Evolutionary conservation across 2,329 filamentous ascomycete genomes (phyloP).

Genomic region (Lojkania enalia): DNA sequence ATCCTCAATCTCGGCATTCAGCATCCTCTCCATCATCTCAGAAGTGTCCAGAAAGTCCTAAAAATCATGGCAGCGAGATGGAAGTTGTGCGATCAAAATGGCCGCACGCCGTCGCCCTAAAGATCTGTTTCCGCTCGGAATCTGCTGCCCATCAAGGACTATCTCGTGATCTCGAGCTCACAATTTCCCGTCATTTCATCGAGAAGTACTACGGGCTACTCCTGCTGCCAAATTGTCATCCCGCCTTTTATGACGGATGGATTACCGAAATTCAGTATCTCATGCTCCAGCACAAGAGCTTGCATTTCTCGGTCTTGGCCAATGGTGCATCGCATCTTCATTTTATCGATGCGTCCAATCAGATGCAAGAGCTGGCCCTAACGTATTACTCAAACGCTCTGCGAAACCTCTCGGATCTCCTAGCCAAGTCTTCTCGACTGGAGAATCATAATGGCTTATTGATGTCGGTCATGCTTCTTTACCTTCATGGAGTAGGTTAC

Average conservation of each 20-base stretch:
- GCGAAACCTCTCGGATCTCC: slow-evolving; percentile 9
- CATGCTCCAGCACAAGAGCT: slow-evolving; percentile 27
- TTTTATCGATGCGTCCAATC: slow-evolving; percentile 11
- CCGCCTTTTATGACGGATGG: slow-evolving; percentile 35
- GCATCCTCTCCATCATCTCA: background rate
- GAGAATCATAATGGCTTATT: slow-evolving; percentile 15
- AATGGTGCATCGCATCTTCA: slow-evolving; percentile 22
- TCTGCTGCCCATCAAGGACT: slow-evolving; percentile 5
- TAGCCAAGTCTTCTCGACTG: slow-evolving; percentile 7
- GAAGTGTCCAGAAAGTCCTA: no score
- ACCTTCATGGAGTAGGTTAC: slow-evolving; percentile 18
- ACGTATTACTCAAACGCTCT: slow-evolving; percentile 19
- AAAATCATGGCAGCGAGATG: no score
- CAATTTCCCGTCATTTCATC: slow-evolving; percentile 18
- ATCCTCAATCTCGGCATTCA: slow-evolving; percentile 12
- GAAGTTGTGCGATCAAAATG: no score
- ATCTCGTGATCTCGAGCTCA: slow-evolving; percentile 10
- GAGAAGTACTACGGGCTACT: slow-evolving; percentile 23
- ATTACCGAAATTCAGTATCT: slow-evolving; percentile 32
- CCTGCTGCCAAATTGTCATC: slow-evolving; percentile 34
- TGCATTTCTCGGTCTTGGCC: slow-evolving; percentile 33
- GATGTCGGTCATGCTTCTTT: slow-evolving; percentile 19
- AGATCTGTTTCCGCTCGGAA: slow-evolving; percentile 10
- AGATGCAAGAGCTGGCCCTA: slow-evolving; percentile 16
- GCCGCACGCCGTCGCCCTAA: no score